Evolutionary conservation across 169 alveolate species (phyloP), one percentile per base, ranked within the genome.

Genomic region (Neospora caninum): DNA sequence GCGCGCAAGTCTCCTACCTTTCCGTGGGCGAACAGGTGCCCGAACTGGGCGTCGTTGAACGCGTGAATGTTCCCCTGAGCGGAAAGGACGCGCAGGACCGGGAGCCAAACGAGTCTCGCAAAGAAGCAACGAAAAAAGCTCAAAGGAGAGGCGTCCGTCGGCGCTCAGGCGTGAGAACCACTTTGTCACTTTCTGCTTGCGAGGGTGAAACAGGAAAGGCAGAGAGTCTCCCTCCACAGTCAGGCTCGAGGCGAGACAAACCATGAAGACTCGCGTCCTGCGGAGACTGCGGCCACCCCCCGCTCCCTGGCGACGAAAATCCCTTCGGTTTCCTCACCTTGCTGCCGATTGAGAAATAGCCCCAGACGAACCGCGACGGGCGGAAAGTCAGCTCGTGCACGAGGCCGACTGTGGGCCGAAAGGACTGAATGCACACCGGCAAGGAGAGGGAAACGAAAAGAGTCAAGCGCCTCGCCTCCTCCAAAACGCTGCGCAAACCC

Each of bases 21-120:
- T 16, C 99, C 99, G 83, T 95, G 96, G 43, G 98, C 98, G 87
- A 97, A 97, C 64, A 97, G 95, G 95, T 97, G 99, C 0, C 99
- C 99, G 87, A 97, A 97, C 95, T 97, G 99, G 34, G 98, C 96
- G 95, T 97, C 99, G 31, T 98, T 97, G 95, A 95, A 97, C 93
- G 97, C 97, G 91, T 97, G 98, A 80, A 97, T 96, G 64, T 96
- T 96, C 20, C 99, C 99, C 67, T 96, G 89, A 2, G 36, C 34
- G 25, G 34, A 10, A 10, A 6, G 39, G 89, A 82, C n/a, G 38
- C 67, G 39, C 34, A 38, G 20, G 20, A 22, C 7, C 73, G 73
- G 73, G n/a, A 27, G n/a, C 4, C n/a, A 7, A 64, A 64, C 4
- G 34, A 9, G 16, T 64, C 31, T 27, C 20, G 73, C 58, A 49